Evolutionary conservation across 139 green algal genomes (phyloP), one percentile per base, ranked within the genome.

Genomic region (Micractinium sp.): DNA sequence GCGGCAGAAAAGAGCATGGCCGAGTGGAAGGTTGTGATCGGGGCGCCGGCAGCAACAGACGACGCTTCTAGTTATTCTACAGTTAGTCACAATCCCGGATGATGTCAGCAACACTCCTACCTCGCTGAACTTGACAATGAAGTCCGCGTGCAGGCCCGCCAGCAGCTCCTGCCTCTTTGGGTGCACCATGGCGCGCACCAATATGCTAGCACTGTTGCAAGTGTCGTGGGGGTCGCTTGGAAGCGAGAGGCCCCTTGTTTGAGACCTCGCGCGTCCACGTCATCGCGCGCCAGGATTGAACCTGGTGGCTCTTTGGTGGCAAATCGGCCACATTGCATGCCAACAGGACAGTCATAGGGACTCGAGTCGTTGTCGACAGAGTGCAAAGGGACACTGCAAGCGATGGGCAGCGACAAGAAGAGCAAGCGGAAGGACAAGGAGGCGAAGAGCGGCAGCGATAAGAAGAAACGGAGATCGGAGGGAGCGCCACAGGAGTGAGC

Each of bases 71-170:
- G 73, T 78, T 1, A 27, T 18, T 31, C 27, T n/a, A n/a, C n/a
- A n/a, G n/a, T n/a, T n/a, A n/a, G n/a, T 31, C 9, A 23, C 74
- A 56, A 3, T 23, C 2, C 33, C 75, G 19, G 39, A 27, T n/a
- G n/a, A n/a, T n/a, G n/a, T n/a, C n/a, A n/a, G n/a, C 16, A 5
- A 9, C 47, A 5, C 47, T 56, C 41, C n/a, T 2, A 97, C 89
- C 82, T 95, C 87, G 18, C 93, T 94, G 73, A 97, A 96, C 0
- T 90, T 93, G 38, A 69, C 69, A n/a, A 98, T 97, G 91, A 96
- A 98, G 0, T 85, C 69, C 19, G 94, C 94, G 93, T 98, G 96
- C 84, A 96, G 96, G n/a, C 97, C 94, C 0, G 84, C 60, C 60
- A 89, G 86, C 15, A 89, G 75, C 56, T 89, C 29, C 61, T 63